These are phyloP conservation scores for Lasiosphaeria ovina DNA, from an alignment of 495 filamentous ascomycete species.

Conservation along the genomic window DNA sequence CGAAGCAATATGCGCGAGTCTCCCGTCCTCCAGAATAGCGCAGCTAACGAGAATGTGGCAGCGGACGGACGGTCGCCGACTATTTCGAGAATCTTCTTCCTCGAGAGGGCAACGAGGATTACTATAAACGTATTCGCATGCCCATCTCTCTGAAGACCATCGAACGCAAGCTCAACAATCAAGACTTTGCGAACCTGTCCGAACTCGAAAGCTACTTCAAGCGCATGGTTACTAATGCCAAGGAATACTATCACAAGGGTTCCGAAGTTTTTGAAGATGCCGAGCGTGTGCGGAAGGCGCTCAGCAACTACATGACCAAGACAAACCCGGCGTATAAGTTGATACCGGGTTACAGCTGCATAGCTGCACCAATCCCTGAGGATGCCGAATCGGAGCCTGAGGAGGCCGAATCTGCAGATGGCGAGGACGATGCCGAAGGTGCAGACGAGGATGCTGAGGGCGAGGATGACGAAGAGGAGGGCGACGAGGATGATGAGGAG, in stretches of 20 bases:
- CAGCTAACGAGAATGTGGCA: conserved; percentile 23
- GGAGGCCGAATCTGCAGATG: conserved; percentile 7
- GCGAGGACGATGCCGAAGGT: conserved; percentile 21
- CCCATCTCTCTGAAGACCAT: conserved; percentile 76
- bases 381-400: conserved; percentile 31
- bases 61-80: conserved; percentile 65
- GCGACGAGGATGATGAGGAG: conserved; percentile 15
- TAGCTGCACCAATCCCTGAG: conserved; percentile 59
- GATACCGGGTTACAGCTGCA: conserved; percentile 53
- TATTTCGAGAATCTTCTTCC: conserved; percentile 69
- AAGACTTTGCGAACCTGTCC: conserved; percentile 61
- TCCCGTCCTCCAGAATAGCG: too few relatives aligned
- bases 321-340: conserved; percentile 70
- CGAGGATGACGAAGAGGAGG: conserved; percentile 27
- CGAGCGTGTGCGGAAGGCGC: conserved; percentile 69
- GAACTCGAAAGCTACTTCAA: conserved; percentile 71
- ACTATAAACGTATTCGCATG: conserved; percentile 67
- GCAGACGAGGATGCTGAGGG: conserved; percentile 24
- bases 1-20: neutral
- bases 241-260: conserved; percentile 64
- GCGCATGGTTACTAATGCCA: conserved; percentile 74
- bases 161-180: conserved; percentile 62
- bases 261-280: conserved; percentile 69
- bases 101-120: conserved; percentile 61
- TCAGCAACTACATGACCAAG: conserved; percentile 73